phyloP scores from a whole-genome alignment of 1,139 yeast species.

The Blastobotrys indianensis region DNA sequence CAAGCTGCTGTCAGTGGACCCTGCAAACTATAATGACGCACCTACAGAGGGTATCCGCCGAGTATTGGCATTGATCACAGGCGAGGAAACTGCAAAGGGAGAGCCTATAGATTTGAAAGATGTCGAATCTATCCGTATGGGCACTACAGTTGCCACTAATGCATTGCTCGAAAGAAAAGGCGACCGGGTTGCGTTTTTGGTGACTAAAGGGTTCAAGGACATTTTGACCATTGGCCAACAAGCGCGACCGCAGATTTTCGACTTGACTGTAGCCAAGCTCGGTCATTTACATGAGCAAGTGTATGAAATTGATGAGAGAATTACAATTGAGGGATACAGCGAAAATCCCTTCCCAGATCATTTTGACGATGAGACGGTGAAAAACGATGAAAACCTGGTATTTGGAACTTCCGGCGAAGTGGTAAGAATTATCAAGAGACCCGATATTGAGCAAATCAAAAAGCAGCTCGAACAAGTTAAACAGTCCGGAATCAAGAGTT shows the following conservation, averaged over 20 bases:
- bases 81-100: conserved; percentile 40
- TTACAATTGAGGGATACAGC: conserved; percentile 59
- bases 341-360: conserved; percentile 48
- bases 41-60: conserved; percentile 87
- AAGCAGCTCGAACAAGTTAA: conserved; percentile 40
- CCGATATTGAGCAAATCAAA: conserved; percentile 41
- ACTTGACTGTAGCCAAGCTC: conserved; percentile 53
- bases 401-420: conserved; percentile 61
- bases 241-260: conserved; percentile 65
- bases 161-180: conserved; percentile 68
- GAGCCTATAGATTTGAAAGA: conserved; percentile 41
- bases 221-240: conserved; percentile 65
- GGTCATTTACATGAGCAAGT: conserved; percentile 57
- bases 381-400: conserved; percentile 34
- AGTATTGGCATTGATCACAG: conserved; percentile 55
- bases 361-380: conserved; percentile 24
- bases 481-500: conserved; percentile 52
- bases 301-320: conserved; percentile 65
- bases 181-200: conserved; percentile 54
- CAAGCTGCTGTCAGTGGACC: conserved; percentile 81
- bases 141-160: conserved; percentile 77
- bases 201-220: conserved; percentile 64
- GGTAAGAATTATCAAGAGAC: conserved; percentile 47
- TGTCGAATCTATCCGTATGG: conserved; percentile 62
- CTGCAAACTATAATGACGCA: conserved; percentile 79